Evolutionary conservation across 2,329 filamentous ascomycete species (phyloP), one percentile per base, ranked within the genome.

Genomic region (Kalmusia sp.): DNA sequence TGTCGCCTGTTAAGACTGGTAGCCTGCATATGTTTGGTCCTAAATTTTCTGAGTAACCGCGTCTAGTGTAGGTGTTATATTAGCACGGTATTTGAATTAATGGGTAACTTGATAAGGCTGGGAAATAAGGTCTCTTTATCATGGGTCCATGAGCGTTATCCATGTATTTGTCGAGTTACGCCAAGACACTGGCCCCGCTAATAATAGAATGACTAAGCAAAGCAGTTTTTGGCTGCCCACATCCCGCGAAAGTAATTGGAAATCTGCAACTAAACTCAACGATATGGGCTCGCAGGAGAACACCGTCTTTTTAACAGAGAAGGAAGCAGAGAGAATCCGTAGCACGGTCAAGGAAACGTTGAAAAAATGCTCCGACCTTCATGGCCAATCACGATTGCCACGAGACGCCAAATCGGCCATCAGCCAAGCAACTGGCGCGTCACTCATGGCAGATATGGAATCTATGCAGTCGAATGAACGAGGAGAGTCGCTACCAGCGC

Each of bases 391-490:
- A 27, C 59, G 64, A 8, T 51, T 54, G 34, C 54, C 59, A 31
- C 59, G 66, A 51, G 66, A 68, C 35, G 54, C 60, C n/a, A 56
- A 54, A 11, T 52, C 57, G 3, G 63, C 66, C 12, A 62, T 63
- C 33, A 60, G 62, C 25, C 57, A 65, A 44, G 66, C 66, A n/a
- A 68, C 65, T 22, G 65, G 66, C 19, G 63, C 65, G n/a, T 64
- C 66, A 2, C 54, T 69, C 9, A 68, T 69, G 66, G 64, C 64
- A 11, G 66, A 69, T 28, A 69, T 69, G 66, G 66, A 62, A 37
- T 47, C 19, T 63, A 63, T 33, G 59, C 61, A 46, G 51, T 63
- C n/a, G 61, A 67, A 61, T 33, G 49, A 46, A 6, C 49, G 41
- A 9, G 54, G 58, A 37, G 58, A 53, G 22, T 62, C 58, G 14